Percentiles rank a stretch among this genome's conserved stretches.
Conservation (phyloP, 352 stramenopile genomes). For the Phytophthora tubulina region DNA sequence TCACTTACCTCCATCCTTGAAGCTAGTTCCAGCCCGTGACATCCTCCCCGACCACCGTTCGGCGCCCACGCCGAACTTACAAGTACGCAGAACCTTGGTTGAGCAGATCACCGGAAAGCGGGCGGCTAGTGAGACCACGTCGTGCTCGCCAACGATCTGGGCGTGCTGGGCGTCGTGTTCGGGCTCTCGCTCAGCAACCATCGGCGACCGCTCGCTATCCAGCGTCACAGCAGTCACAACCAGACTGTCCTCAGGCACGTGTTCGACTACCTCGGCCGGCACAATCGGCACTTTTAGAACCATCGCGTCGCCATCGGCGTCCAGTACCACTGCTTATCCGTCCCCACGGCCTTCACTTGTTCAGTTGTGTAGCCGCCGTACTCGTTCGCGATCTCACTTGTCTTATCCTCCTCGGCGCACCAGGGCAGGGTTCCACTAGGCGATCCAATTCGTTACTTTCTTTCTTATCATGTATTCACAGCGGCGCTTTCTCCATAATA, state of each 20-base stretch:
- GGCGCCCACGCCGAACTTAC: too few relatives aligned
- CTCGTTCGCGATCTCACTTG: not conserved
- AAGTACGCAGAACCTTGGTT: too few relatives aligned
- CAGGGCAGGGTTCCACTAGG: too few relatives aligned
- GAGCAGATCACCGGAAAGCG: too few relatives aligned
- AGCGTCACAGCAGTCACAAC: not conserved
- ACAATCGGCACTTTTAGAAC: not conserved
- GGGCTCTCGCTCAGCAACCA: not conserved
- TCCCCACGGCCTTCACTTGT: not conserved
- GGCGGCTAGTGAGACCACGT: not conserved
- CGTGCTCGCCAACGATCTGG: not conserved
- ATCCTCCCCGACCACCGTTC: too few relatives aligned
- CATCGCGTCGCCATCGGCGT: not conserved
- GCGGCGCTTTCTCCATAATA: too few relatives aligned
- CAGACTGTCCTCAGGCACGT: not conserved
- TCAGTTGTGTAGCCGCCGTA: not conserved
- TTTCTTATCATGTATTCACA: too few relatives aligned
- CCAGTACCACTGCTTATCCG: not conserved
- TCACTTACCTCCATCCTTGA: too few relatives aligned
- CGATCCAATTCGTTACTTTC: too few relatives aligned
- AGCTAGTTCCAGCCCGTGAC: too few relatives aligned
- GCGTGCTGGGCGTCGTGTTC: constrained; percentile 3
- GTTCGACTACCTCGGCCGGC: not conserved
- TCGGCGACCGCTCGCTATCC: not conserved
- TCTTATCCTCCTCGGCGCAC: too few relatives aligned